phyloP scores from a whole-genome alignment of 176 grass and related monocot species.

The Rhynchospora pubera region DNA sequence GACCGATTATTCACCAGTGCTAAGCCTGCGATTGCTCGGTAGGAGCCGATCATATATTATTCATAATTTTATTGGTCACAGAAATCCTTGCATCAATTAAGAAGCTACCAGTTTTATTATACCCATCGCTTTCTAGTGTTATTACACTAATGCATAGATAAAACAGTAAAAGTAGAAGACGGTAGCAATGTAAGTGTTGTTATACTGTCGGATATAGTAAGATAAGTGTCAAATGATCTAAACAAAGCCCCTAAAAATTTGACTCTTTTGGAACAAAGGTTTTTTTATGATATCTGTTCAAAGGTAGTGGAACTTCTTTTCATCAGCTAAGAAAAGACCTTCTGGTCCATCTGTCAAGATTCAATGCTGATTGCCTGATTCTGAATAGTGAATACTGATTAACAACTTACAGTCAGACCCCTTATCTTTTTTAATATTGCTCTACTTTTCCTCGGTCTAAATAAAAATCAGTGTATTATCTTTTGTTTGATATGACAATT shows the following conservation, averaged over 20 bases:
- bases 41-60: neutral
- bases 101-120: neutral
- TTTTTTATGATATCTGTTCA: neutral
- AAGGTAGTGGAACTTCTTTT: neutral
- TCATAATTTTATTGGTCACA: neutral
- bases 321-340: neutral
- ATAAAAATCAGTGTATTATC: neutral
- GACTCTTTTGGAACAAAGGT: neutral
- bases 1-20: neutral
- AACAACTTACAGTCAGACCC: neutral
- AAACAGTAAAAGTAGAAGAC: neutral
- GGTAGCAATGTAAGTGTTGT: neutral
- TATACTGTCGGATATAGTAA: neutral
- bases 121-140: neutral
- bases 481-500: too few species aligned
- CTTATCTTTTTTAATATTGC: neutral
- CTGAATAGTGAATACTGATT: slow-evolving; percentile 1
- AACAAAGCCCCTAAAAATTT: neutral
- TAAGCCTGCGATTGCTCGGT: neutral
- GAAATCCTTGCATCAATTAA: neutral
- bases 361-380: neutral
- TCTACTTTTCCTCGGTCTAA: neutral
- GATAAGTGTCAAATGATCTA: neutral
- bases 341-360: neutral
- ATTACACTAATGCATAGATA: neutral